Evolutionary conservation across 2,329 filamentous ascomycete species (phyloP).

Genomic region (Tolypocladium guangdongense): DNA sequence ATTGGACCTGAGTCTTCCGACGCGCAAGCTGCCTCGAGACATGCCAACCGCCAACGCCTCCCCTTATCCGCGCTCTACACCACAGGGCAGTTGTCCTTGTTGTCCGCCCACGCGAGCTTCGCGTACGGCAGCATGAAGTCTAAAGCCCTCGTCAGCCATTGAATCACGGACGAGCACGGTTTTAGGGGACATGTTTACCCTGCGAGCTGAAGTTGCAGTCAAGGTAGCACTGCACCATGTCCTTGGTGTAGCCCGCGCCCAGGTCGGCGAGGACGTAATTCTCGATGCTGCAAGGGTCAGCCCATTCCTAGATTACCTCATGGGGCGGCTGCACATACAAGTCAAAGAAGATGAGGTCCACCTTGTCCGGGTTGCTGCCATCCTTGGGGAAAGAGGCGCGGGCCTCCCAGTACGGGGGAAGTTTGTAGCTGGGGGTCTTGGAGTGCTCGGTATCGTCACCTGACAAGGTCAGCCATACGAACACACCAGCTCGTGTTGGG

Average conservation of each 20-base stretch:
- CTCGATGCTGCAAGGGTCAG: slow-evolving; percentile 21
- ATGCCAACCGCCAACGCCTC: too few species aligned
- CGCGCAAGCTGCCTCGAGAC: too few species aligned
- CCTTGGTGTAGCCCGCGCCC: slow-evolving; percentile 21
- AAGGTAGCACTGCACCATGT: slow-evolving; percentile 27
- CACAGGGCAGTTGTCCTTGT: slow-evolving; percentile 23
- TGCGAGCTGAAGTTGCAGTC: slow-evolving; percentile 26
- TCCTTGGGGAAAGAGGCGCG: slow-evolving; percentile 34
- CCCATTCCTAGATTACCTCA: not conserved
- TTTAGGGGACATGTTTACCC: slow-evolving; percentile 7
- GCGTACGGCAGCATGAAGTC: slow-evolving; percentile 29
- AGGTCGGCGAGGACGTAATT: slow-evolving; percentile 24
- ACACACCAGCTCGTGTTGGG: not conserved
- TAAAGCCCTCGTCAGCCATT: not conserved
- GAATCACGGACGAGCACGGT: not conserved
- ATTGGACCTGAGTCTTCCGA: too few species aligned
- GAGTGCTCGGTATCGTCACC: slow-evolving; percentile 45
- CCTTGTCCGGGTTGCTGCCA: slow-evolving; percentile 28
- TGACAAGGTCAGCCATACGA: not conserved
- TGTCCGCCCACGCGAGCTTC: slow-evolving; percentile 24
- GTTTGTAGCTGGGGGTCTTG: slow-evolving; percentile 31
- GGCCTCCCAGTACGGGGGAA: slow-evolving; percentile 39
- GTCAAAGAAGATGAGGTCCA: slow-evolving; percentile 44
- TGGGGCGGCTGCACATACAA: slow-evolving; percentile 24
- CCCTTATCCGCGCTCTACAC: not conserved